Evolutionary conservation across 345 rosid genomes (phyloP).

Genomic region (Lenwebbia sp.): DNA sequence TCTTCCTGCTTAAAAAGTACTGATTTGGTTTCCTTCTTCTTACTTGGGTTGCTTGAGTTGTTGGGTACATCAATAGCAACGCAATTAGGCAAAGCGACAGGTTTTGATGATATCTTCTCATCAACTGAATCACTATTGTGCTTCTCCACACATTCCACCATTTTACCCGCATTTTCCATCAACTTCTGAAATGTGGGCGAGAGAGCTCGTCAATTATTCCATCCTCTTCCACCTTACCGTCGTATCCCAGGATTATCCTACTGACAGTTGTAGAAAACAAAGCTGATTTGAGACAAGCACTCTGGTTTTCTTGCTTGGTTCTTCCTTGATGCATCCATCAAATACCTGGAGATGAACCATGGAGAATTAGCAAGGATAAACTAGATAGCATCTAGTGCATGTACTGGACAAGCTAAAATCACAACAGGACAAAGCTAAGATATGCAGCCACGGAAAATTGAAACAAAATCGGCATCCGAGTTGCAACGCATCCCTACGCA

Average conservation of each 20-base stretch:
- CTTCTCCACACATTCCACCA: conserved; percentile 79
- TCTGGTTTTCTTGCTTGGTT: no score
- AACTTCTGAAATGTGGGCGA: conserved; percentile 71
- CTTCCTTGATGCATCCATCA: conserved; percentile 81
- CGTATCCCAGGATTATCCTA: conserved; percentile 82
- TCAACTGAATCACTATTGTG: conserved; percentile 41
- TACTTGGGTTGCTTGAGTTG: conserved; percentile 20
- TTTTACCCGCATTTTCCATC: conserved; percentile 99
- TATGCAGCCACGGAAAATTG: not conserved
- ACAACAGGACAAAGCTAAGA: not conserved
- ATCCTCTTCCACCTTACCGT: conserved; percentile 84
- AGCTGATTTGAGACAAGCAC: conserved; percentile 99
- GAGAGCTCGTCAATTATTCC: conserved; percentile 91
- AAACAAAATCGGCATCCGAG: not conserved
- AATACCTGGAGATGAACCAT: conserved; percentile 53
- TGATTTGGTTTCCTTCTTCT: conserved; percentile 73
- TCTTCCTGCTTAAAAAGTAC: conserved; percentile 95
- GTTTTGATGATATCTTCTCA: conserved; percentile 22
- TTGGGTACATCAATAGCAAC: conserved; percentile 24
- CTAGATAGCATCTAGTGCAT: not conserved
- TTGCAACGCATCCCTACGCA: not conserved
- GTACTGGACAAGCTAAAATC: not conserved
- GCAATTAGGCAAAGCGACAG: conserved; percentile 61
- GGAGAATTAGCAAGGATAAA: not conserved
- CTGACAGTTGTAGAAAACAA: conserved; percentile 95